Conservation (phyloP, 768 basidiomycete species). For the Leucocoprinus leucothites region DNA sequence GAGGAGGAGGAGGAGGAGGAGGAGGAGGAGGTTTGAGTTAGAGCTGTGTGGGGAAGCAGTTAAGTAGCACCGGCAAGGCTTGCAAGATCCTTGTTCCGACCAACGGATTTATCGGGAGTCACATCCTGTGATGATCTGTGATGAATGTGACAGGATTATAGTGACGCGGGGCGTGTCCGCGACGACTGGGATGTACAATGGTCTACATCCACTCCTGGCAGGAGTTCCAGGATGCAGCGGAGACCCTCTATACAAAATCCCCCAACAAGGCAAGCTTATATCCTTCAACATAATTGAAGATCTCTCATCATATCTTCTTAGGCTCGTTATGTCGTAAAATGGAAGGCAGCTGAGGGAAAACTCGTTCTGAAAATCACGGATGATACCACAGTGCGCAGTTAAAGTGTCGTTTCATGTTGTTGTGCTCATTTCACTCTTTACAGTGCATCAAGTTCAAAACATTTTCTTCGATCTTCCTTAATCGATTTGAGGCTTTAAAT, state of each 20-base stretch:
- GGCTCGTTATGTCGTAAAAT: slow-evolving; percentile 92
- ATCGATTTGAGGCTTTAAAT: slow-evolving; percentile 93
- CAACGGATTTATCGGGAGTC: slow-evolving; percentile 3
- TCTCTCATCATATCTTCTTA: slow-evolving; percentile 26
- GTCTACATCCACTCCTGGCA: slow-evolving; percentile 91
- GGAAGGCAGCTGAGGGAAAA: slow-evolving; percentile 80
- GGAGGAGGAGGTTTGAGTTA: slow-evolving; percentile 2
- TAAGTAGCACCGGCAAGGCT: not conserved
- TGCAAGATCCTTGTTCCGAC: slow-evolving; percentile 1
- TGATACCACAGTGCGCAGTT: slow-evolving; percentile 69
- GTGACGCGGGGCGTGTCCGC: slow-evolving; percentile 14
- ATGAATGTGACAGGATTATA: slow-evolving; percentile 19
- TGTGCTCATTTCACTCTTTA: not conserved
- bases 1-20: slow-evolving; percentile 6
- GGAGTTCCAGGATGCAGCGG: slow-evolving; percentile 87
- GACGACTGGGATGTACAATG: slow-evolving; percentile 54
- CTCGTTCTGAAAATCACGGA: slow-evolving; percentile 94
- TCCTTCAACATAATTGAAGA: not conserved
- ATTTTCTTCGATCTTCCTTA: slow-evolving; percentile 89
- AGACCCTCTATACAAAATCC: slow-evolving; percentile 76
- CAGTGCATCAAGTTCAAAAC: slow-evolving; percentile 98
- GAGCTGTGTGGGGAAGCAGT: not conserved
- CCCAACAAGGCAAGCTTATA: slow-evolving; percentile 62
- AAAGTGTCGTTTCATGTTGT: not conserved
- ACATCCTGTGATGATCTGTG: not conserved